Evolutionary conservation across 176 grass and related monocot species (phyloP), one percentile per base, ranked within the genome.

Genomic region (Carex kokanica): DNA sequence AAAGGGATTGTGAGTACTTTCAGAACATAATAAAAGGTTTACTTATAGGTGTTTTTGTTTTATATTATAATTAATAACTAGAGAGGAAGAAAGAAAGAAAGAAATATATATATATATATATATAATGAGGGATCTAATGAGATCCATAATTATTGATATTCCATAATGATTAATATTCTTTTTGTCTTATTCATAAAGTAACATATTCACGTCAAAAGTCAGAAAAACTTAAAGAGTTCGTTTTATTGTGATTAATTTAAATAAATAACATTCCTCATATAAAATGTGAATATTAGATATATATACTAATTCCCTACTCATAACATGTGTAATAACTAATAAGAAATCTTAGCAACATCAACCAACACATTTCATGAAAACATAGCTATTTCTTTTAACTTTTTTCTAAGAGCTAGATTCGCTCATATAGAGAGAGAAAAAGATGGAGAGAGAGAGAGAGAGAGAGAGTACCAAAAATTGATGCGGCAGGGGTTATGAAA

Each of bases 381-480:
- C 0, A 74, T 51, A 40, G 34, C 34, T 70, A 40, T 70, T 69
- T 17, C 4, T 38, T 34, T 31, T 70, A 60, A 21, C 18, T 21
- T 60, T 60, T 60, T 7, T 43, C 40, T 43, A 43, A 43, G 1
- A 43, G 5, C 40, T 43, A 43, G 43, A 47, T 47, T 10, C 41
- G 49, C 24, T 53, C 65, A 14, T 20, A 45, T 23, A 21, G 8
- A 63, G 0, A 36, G 16, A 15, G 24, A 74, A 21, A 64, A 9
- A 40, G 3, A 40, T 40, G 0, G 41, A 66, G 3, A 43, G 40
- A n/a, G n/a, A n/a, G n/a, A n/a, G n/a, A n/a, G n/a, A n/a, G n/a
- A n/a, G n/a, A 82, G 7, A 64, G 14, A 52, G 1, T 82, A 82
- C 80, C 60, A 82, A 52, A 67, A 66, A 27, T 51, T 43, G 80